Base-by-base conservation (phyloP, 352 stramenopile genomes). In the Pythium brachiatum region DNA sequence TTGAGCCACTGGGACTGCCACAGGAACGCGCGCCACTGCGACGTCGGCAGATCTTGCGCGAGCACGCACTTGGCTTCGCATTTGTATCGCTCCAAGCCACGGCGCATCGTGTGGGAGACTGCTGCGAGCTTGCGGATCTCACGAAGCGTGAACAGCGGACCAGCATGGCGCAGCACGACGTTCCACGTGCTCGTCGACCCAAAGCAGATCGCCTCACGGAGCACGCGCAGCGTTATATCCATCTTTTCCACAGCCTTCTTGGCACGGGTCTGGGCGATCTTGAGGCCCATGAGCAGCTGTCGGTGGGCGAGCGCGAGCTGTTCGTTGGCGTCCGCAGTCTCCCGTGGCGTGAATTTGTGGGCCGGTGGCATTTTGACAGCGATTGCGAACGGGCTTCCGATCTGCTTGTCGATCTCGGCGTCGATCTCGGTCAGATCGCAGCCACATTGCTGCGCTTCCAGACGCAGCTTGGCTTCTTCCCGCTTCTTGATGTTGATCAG, bases 241-340 rank as follows among this genome's bases (percentile, higher is more conserved):
- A 92, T 84, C 20, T 77, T 79, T 51, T 87, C 76, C 18, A 83
- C 53, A 15, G 75, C 75, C 12, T 76, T 75, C 20, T 86, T 79
- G 5, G 79, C 61, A 2, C 83, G 79, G 34, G 69, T 79, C 60
- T 92, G 79, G 3, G 81, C 75, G 50, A 80, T 74, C 34, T 88
- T 88, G 32, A 90, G 73, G 7, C 70, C 81, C 81, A 92, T 89
- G 13, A 78, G 68, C 13, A 92, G 73, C 58, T 90, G 81, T 7
- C 83, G 74, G 38, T 92, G 68, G 18, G 83, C 83, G 12, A 89
- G 60, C 4, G 56, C 61, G 36, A 92, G 74, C 52, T 92, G 83
- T 0, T 85, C 83, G 12, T 78, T 78, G 6, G 78, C 78, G 62
- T 92, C 81, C 16, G 88, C 67, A 3, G 76, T 85, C 8, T 75